Percentiles rank a stretch among this genome's conserved stretches.
Evolutionary conservation across 2,329 filamentous ascomycete genomes (phyloP).

Genomic region (Penicillium rolfsii): DNA sequence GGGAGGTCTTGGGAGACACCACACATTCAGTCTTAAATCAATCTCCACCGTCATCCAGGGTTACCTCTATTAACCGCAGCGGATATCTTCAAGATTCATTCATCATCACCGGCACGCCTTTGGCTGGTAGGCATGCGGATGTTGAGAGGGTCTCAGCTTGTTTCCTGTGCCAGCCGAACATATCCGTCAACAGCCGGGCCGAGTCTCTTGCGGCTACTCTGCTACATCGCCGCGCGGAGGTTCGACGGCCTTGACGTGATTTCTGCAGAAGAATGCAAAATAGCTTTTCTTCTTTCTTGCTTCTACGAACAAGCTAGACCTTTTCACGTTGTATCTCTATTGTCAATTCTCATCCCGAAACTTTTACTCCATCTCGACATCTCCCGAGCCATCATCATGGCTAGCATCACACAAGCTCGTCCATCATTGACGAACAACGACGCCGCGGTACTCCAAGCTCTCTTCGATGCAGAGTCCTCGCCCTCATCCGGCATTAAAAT

Average conservation of each 20-base stretch:
- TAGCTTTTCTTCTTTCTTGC: neutral
- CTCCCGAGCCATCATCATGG: slow-evolving; percentile 20
- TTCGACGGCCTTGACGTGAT: neutral
- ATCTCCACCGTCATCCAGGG: neutral
- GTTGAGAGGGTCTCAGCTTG: slow-evolving; percentile 4
- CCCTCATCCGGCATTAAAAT: slow-evolving; percentile 45
- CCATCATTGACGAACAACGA: slow-evolving; percentile 48
- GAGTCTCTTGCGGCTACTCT: neutral
- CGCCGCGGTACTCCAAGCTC: slow-evolving; percentile 50
- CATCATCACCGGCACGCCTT: slow-evolving; percentile 9
- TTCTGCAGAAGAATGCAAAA: neutral
- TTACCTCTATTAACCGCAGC: slow-evolving; percentile 16
- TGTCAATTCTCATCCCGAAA: neutral
- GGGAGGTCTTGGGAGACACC: neutral
- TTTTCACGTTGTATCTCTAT: neutral
- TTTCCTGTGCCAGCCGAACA: slow-evolving; percentile 23
- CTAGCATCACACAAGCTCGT: slow-evolving; percentile 26
- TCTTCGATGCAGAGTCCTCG: slow-evolving; percentile 52
- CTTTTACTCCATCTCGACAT: neutral
- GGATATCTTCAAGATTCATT: slow-evolving; percentile 12
- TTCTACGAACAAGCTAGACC: neutral
- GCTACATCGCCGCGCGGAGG: neutral
- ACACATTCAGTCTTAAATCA: slow-evolving; percentile 10
- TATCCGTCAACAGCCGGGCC: slow-evolving; percentile 29
- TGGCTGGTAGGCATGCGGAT: neutral